Evolutionary conservation across 805 yeast species (phyloP).

Genomic region (Starmerella scarabaei): DNA sequence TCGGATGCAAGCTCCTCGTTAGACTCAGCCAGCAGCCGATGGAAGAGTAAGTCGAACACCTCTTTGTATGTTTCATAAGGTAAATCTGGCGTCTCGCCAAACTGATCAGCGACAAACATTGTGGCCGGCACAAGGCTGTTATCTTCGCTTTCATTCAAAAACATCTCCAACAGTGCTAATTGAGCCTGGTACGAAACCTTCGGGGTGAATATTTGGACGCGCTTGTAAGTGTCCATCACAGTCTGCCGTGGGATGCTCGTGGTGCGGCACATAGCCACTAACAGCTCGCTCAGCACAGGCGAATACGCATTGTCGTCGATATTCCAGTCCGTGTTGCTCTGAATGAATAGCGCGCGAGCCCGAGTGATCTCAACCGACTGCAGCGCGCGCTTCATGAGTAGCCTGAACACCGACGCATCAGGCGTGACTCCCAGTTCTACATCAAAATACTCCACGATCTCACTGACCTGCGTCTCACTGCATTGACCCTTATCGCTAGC

Average conservation of each 20-base stretch:
- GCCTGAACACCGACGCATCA: constrained; percentile 30
- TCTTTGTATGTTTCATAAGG: constrained; percentile 26
- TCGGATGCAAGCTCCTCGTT: constrained; percentile 41
- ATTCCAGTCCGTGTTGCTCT: constrained; percentile 37
- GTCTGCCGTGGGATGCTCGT: constrained; percentile 22
- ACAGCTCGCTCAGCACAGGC: constrained; percentile 23
- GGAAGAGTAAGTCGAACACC: constrained; percentile 34
- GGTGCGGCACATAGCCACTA: constrained; percentile 23
- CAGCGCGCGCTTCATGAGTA: constrained; percentile 29
- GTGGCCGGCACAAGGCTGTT: constrained; percentile 23
- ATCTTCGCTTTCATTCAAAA: constrained; percentile 32
- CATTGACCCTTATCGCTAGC: constrained; percentile 23
- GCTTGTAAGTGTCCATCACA: constrained; percentile 30
- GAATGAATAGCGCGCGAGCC: constrained; percentile 29
- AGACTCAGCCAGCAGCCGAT: constrained; percentile 32
- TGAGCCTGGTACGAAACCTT: constrained; percentile 31
- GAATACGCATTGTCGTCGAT: constrained; percentile 23
- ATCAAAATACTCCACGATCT: constrained; percentile 26
- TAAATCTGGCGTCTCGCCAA: constrained; percentile 26
- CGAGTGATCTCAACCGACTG: constrained; percentile 21
- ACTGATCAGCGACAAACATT: constrained; percentile 33
- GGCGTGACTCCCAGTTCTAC: constrained; percentile 25
- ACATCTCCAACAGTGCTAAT: constrained; percentile 29
- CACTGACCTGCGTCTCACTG: constrained; percentile 18
- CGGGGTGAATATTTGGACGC: constrained; percentile 32